Base-by-base conservation (phyloP, 768 basidiomycete species). In the Collybia sp. region DNA sequence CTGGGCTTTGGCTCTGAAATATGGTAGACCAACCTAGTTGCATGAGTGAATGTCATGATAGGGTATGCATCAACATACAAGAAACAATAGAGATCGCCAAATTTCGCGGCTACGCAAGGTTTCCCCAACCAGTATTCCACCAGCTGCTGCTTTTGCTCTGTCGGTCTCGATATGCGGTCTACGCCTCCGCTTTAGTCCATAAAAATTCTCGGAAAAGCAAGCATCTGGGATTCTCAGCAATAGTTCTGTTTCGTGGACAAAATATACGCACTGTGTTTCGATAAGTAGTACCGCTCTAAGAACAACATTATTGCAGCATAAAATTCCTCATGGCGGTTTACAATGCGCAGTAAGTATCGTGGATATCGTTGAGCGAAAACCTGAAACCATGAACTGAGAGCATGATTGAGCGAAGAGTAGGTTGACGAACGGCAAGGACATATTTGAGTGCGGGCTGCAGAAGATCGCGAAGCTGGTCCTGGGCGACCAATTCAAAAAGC, bases 321-420 rank as follows among this genome's bases (percentile, higher is more conserved):
- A 64, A 96, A 91, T 62, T 97, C 94, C 63, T 99, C 96, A 71
- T 99, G 96, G 30, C 82, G 72, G 63, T 98, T 97, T 12, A 96
- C 90, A 44, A 98, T 73, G 13, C 85, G 83, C 36, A 99, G 67
- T 25, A 98, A 77, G 64, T 97, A 94, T 45, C 96, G 80, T 5
- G 96, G 96, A 61, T 97, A 88, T 46, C 85, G 76, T 71, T 97
- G 93, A 2, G 96, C 93, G 56, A 98, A 90, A 47, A 95, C 88
- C 94, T 96, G 49, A 1, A 5, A 43, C 12, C 35, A n/a, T 8
- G 10, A 46, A 43, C 39, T 18, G 19, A 49, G 10, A 41, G 30
- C 33, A 13, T 4, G 30, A 17, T 32, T 49, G 41, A 48, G 17
- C 30, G n/a, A 30, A 44, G 31, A 18, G 15, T n/a, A 13, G 16